Percentiles rank a stretch among this genome's conserved stretches.
These are phyloP conservation scores for Collybia sordida DNA, from an alignment of 768 basidiomycete species.

Conservation along the genomic window DNA sequence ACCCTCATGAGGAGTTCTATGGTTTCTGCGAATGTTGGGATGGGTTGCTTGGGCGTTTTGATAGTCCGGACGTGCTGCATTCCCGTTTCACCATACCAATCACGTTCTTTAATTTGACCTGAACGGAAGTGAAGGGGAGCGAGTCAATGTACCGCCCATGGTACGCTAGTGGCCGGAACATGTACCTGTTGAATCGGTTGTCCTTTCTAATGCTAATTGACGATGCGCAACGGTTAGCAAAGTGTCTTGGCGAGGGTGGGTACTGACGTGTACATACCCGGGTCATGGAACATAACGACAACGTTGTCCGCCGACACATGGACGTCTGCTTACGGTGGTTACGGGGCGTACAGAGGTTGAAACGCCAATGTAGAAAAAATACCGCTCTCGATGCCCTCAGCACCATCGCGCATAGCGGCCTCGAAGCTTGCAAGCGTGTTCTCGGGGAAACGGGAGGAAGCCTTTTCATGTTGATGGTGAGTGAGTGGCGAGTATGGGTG, in stretches of 20 bases:
- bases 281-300: conserved; percentile 96
- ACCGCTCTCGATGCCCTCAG: conserved; percentile 98
- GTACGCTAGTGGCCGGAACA: neutral
- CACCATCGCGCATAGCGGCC: conserved; percentile 92
- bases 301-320: conserved; percentile 88
- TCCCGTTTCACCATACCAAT: conserved; percentile 69
- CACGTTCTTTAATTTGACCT: conserved; percentile 69
- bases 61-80: conserved; percentile 80
- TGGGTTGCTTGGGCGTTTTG: conserved; percentile 79
- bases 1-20: conserved; percentile 77
- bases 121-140: conserved; percentile 9
- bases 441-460: conserved; percentile 84
- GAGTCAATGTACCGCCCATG: neutral
- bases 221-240: conserved; percentile 4
- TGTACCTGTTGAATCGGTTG: conserved; percentile 74
- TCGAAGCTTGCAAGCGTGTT: conserved; percentile 96
- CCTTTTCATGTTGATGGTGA: conserved; percentile 60
- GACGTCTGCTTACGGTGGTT: conserved; percentile 76
- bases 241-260: neutral
- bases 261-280: conserved; percentile 43
- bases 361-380: conserved; percentile 43
- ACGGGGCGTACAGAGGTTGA: conserved; percentile 36
- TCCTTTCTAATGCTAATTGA: conserved; percentile 65
- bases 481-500: neutral
- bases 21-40: conserved; percentile 90